Evolutionary conservation across 2,329 filamentous ascomycete species (phyloP), one percentile per base, ranked within the genome.

Genomic region (Fusarium cyanostomum): DNA sequence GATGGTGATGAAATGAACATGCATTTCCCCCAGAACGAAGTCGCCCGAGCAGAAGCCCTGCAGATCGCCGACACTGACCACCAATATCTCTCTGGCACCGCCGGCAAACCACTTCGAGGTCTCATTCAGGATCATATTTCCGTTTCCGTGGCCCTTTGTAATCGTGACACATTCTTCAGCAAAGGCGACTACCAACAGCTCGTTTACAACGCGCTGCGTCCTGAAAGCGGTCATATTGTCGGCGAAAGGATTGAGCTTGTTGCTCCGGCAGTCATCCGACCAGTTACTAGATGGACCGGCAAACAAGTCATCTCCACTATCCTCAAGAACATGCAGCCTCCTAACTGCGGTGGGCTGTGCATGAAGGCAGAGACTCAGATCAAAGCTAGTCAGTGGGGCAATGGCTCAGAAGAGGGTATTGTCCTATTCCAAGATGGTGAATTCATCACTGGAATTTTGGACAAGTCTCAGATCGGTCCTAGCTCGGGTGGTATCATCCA

Each of bases 1-100:
- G 96, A 99, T 73, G 95, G 95, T 76, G 95, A 99, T 74, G 95
- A 99, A 78, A 99, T 99, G 95, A 99, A 99, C 77, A 96, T 99
- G 94, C 95, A 99, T 78, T 98, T 99, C 73, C 95, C 95, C 2
- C 95, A 99, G 71, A 98, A 97, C 69, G 96, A 98, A 74, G 84
- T 98, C 65, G 95, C 95, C 13, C 86, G 95, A 68, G 92, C 94
- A 3, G 95, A 99, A 79, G 95, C 95, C 2, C 85, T 96, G 67
- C 92, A 93, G 68, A 89, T 99, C 71, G 95, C 95, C 33, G 94
- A 98, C 74, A 97, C 95, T 3, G 94, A 99, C 74, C 94, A 97
- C 73, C 95, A 99, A 72, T 99, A 99, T 74, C 85, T 99, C 31
- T 96, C 94, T 30, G 92, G 91, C 16, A 99, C 95, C 4, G 92